A percentile compares a stretch with the other conserved stretches of the same genome.
These are phyloP conservation scores for Cyberlindnera samutprakarnensis DNA, from an alignment of 805 yeast genomes.

Conservation along the genomic window DNA sequence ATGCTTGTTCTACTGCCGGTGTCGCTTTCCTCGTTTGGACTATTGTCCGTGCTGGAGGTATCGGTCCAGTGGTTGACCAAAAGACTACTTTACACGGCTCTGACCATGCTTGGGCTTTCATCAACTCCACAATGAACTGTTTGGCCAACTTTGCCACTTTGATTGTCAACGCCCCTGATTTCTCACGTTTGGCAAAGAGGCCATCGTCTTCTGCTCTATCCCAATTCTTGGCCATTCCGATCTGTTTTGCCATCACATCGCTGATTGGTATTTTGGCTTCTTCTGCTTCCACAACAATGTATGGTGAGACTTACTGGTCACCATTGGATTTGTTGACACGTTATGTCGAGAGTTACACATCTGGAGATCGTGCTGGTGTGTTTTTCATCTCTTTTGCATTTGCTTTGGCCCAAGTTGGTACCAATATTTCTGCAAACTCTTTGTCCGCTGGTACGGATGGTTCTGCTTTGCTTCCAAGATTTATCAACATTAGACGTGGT, in stretches of 20 bases:
- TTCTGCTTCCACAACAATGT: constrained; percentile 64
- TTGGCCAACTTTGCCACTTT: constrained; percentile 83
- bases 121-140: constrained; percentile 71
- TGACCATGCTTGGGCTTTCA: constrained; percentile 76
- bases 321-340: constrained; percentile 62
- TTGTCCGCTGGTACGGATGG: constrained; percentile 69
- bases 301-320: constrained; percentile 72
- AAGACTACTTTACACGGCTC: constrained; percentile 45
- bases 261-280: constrained; percentile 81
- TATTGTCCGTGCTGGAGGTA: constrained; percentile 69
- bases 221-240: constrained; percentile 61
- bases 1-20: constrained; percentile 76
- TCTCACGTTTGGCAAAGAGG: constrained; percentile 71
- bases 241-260: constrained; percentile 73
- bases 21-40: constrained; percentile 82
- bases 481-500: constrained; percentile 72
- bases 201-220: constrained; percentile 43
- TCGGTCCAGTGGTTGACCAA: constrained; percentile 64
- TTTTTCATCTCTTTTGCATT: constrained; percentile 67
- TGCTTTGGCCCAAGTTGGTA: constrained; percentile 72
- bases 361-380: constrained; percentile 73
- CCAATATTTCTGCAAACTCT: constrained; percentile 70
- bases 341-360: constrained; percentile 46
- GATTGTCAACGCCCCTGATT: constrained; percentile 85
- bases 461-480: constrained; percentile 58